phyloP scores from a whole-genome alignment of 1,284 basidiomycete species.

The Heliocybe sulcata region DNA sequence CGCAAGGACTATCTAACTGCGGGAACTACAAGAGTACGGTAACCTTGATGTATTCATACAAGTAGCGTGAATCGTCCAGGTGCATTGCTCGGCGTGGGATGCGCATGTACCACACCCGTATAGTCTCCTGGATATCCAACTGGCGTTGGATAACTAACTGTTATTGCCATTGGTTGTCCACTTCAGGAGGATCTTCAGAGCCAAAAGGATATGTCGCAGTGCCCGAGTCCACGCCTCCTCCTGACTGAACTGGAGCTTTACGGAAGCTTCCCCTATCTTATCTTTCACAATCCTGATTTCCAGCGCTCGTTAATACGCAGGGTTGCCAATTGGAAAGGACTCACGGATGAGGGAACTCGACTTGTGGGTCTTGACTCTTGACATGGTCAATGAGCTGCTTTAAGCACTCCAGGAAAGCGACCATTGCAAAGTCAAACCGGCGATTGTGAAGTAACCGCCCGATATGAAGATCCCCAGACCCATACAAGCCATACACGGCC shows the following conservation, averaged over 20 bases:
- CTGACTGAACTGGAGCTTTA: conserved; percentile 90
- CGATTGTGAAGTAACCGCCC: conserved; percentile 88
- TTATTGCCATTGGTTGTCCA: conserved; percentile 76
- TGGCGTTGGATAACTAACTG: too few species aligned
- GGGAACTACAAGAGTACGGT: too few species aligned
- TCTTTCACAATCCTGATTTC: conserved; percentile 78
- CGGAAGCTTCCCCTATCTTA: conserved; percentile 91
- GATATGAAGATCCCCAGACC: conserved; percentile 85
- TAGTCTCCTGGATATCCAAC: too few species aligned
- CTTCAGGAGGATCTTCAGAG: conserved; percentile 80
- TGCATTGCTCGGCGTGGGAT: too few species aligned
- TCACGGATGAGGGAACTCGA: conserved; percentile 84
- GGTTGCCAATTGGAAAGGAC: conserved; percentile 23
- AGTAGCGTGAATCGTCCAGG: too few species aligned
- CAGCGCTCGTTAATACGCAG: background rate
- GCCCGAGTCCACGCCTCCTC: conserved; percentile 97
- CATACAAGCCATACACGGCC: conserved; percentile 82
- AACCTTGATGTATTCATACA: too few species aligned
- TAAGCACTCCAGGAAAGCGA: conserved; percentile 91
- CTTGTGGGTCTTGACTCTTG: conserved; percentile 57
- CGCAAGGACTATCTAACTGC: too few species aligned
- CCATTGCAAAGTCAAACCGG: conserved; percentile 94
- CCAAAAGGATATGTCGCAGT: conserved; percentile 83
- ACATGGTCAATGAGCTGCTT: conserved; percentile 87
- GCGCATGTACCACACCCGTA: too few species aligned